Percentiles rank a stretch among this genome's conserved stretches.
phyloP scores from a whole-genome alignment of 2,329 filamentous ascomycete genomes.

The Chaetothyriales sp. region DNA sequence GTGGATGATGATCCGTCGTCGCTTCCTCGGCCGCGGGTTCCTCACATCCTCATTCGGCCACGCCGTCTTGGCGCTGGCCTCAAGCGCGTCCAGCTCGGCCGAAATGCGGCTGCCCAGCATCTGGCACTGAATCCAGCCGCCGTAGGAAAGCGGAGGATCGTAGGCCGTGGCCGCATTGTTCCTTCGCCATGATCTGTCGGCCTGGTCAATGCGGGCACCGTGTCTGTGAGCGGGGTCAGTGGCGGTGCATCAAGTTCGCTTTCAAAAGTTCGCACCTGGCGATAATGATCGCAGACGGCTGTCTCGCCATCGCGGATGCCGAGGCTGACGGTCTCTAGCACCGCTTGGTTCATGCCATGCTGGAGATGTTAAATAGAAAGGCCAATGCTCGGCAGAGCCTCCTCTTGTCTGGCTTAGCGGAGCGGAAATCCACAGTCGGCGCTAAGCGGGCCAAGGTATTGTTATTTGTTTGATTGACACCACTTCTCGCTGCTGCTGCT shows the following conservation, averaged over 20 bases:
- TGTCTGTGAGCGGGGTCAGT: constrained; percentile 45
- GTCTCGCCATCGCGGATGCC: constrained; percentile 22
- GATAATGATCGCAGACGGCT: constrained; percentile 30
- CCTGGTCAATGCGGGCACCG: constrained; percentile 83
- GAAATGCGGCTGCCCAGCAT: constrained; percentile 71
- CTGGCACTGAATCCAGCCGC: constrained; percentile 79
- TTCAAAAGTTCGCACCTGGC: constrained; percentile 24
- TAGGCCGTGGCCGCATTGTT: constrained; percentile 85
- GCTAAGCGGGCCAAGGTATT: background rate
- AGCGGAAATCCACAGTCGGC: background rate
- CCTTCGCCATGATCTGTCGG: constrained; percentile 81
- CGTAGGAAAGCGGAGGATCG: constrained; percentile 87
- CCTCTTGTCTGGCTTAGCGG: background rate
- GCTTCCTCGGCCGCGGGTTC: constrained; percentile 18
- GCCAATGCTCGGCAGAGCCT: background rate
- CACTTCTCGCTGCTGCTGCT: background rate
- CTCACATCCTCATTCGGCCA: background rate
- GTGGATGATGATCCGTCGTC: constrained; percentile 67
- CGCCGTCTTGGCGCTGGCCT: constrained; percentile 18
- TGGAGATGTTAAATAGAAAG: background rate
- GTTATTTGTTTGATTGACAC: background rate
- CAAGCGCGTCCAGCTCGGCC: constrained; percentile 47
- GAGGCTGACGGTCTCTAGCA: background rate
- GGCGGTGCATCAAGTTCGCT: background rate
- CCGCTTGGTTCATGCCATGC: background rate